Evolutionary conservation across 2,329 filamentous ascomycete genomes (phyloP).

Genomic region (Pseudogymnoascus verrucosus): DNA sequence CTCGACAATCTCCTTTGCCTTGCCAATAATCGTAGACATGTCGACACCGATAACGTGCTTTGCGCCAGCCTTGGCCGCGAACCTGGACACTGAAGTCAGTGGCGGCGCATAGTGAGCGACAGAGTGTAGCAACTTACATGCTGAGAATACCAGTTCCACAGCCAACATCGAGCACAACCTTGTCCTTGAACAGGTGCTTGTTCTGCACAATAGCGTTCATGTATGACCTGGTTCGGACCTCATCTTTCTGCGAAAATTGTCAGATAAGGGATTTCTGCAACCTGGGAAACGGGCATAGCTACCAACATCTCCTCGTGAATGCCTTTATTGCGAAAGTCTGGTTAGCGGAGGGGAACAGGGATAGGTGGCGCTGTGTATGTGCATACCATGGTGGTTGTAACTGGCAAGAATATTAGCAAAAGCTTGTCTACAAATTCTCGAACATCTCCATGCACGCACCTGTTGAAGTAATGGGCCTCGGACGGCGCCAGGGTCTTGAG

Average conservation of each 20-base stretch:
- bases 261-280: slow-evolving; percentile 12
- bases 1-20: slow-evolving; percentile 90
- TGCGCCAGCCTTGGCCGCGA: slow-evolving; percentile 88
- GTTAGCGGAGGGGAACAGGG: slow-evolving; percentile 25
- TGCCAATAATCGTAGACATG: slow-evolving; percentile 99
- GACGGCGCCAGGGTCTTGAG: slow-evolving; percentile 77
- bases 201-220: slow-evolving; percentile 97
- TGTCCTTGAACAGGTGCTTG: slow-evolving; percentile 85
- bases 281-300: slow-evolving; percentile 35
- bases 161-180: slow-evolving; percentile 91
- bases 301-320: slow-evolving; percentile 99
- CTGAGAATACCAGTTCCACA: slow-evolving; percentile 96
- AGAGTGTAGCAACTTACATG: slow-evolving; percentile 58
- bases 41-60: slow-evolving; percentile 99
- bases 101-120: not conserved
- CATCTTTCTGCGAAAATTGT: slow-evolving; percentile 68
- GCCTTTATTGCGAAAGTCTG: slow-evolving; percentile 42
- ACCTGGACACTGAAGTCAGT: slow-evolving; percentile 51
- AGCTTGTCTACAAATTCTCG: not conserved
- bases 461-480: slow-evolving; percentile 99
- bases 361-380: slow-evolving; percentile 15
- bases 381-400: slow-evolving; percentile 94
- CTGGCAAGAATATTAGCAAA: slow-evolving; percentile 39
- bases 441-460: slow-evolving; percentile 44
- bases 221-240: slow-evolving; percentile 93